Percentiles rank a stretch among this genome's conserved stretches.
Evolutionary conservation across 257 asterid species (phyloP).

Genomic region (Agastache rugosa): DNA sequence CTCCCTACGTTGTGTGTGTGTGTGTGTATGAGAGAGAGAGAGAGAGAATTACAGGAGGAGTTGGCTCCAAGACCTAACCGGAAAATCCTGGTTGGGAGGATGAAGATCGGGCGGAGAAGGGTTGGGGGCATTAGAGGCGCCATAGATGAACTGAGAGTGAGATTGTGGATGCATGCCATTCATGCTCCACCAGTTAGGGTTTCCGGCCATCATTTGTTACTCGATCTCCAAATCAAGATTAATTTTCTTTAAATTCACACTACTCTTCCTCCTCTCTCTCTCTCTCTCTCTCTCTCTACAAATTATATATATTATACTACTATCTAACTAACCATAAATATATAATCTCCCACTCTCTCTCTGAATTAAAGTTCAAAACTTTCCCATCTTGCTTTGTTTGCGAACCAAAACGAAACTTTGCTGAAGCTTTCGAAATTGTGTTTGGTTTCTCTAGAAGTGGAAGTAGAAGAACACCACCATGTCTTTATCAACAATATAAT

Average conservation of each 20-base stretch:
- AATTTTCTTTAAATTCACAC: not conserved
- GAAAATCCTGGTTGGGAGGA: conserved; percentile 52
- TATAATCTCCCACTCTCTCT: not conserved
- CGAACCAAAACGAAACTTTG: conserved; percentile 44
- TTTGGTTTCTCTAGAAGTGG: conserved; percentile 43
- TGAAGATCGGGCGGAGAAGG: conserved; percentile 33
- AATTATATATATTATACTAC: too few relatives aligned
- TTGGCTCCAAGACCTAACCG: conserved; percentile 80
- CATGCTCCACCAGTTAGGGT: conserved; percentile 96
- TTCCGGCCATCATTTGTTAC: conserved; percentile 85
- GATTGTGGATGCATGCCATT: conserved; percentile 70
- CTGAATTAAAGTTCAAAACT: conserved; percentile 1
- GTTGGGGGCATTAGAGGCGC: conserved; percentile 32
- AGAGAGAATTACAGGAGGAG: conserved; percentile 60
- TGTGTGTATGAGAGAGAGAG: conserved; percentile 35
- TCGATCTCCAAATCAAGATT: not conserved
- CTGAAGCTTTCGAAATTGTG: conserved; percentile 48
- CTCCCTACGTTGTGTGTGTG: too few relatives aligned
- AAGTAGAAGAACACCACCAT: conserved; percentile 33
- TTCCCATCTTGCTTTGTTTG: conserved; percentile 29
- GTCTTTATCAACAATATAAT: conserved; percentile 46
- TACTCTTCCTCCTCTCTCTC: not conserved
- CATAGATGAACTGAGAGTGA: conserved; percentile 44
- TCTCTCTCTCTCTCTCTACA: not conserved
- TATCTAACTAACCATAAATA: not conserved